Evolutionary conservation across 2,329 filamentous ascomycete genomes (phyloP), one percentile per base, ranked within the genome.

Genomic region (Arthrobotrys entomopaga): DNA sequence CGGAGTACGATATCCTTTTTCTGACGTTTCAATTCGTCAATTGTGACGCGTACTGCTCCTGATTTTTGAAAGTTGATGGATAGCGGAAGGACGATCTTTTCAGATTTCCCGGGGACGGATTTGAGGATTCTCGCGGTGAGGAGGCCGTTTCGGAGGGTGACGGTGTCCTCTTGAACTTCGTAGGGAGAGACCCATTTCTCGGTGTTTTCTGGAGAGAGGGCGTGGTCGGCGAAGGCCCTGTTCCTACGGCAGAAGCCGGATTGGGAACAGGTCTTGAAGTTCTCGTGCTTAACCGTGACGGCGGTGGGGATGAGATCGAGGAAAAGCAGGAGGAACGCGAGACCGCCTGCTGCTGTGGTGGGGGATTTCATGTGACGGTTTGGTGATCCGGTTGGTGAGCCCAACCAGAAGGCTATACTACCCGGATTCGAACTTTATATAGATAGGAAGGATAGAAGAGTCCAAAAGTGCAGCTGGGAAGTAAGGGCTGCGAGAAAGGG

Each of bases 211-310:
- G 87, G 83, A 48, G 87, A 83, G 52, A 87, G 83, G 76, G 89
- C 92, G 76, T 87, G 84, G 82, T 98, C 93, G 80, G 95, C 95
- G 81, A 91, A 93, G 43, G 88, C 91, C 81, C 95, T 89, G 83
- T 98, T 98, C 77, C 95, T 91, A 81, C 93, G 95, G 84, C 95
- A 99, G 84, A 99, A 99, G 79, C 95, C 95, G 3, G 94, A 95
- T 81, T 99, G 94, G 78, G 91, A 84, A 84, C 95, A 99, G 79
- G 91, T 97, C 81, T 98, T 99, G 86, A 98, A 99, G 82, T 96
- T 93, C 79, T 97, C 89, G 81, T 97, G 91, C 84, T 99, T 99
- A 60, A 99, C 95, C 79, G 87, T 86, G 77, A 87, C 93, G 96
- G 78, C 29, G 71, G 66, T 20, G 34, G 76, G 57, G 61, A 77